phyloP scores from a whole-genome alignment of 805 yeast species.

The Lachancea cidri region DNA sequence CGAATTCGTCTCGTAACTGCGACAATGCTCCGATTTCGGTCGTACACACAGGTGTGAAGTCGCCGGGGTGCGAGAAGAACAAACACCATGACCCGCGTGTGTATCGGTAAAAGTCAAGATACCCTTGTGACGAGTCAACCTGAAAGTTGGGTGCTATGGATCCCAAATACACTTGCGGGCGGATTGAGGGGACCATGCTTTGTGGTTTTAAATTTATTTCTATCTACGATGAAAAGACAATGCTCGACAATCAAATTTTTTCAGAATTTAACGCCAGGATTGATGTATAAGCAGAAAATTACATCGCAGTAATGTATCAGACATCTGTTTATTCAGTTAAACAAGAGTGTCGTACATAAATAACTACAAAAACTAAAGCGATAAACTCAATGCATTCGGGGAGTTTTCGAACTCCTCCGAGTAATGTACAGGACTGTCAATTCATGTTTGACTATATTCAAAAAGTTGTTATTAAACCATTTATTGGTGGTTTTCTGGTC shows the following conservation, averaged over 20 bases:
- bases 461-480: constrained; percentile 1
- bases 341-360: constrained; percentile 14
- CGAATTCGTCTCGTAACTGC: constrained; percentile 63
- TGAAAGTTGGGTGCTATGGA: constrained; percentile 66
- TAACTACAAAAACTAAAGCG: constrained; percentile 8
- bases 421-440: constrained; percentile 10
- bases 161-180: constrained; percentile 35
- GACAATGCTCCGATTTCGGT: constrained; percentile 77
- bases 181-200: neutral
- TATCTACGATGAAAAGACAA: too few species aligned
- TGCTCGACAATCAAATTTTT: too few species aligned
- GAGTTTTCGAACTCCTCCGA: constrained; percentile 2
- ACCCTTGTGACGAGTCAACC: constrained; percentile 59
- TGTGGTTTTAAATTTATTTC: too few species aligned
- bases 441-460: constrained; percentile 9
- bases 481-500: constrained; percentile 98
- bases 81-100: constrained; percentile 60
- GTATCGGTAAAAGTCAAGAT: constrained; percentile 57
- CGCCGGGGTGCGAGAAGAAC: constrained; percentile 72
- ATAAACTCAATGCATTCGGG: constrained; percentile 5
- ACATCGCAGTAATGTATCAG: neutral
- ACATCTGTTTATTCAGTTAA: constrained; percentile 21
- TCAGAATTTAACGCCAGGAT: too few species aligned
- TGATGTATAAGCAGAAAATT: neutral
- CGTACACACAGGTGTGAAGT: constrained; percentile 75